phyloP scores from a whole-genome alignment of 148 eudicot species.

The Rhododendron kiyosumense region DNA sequence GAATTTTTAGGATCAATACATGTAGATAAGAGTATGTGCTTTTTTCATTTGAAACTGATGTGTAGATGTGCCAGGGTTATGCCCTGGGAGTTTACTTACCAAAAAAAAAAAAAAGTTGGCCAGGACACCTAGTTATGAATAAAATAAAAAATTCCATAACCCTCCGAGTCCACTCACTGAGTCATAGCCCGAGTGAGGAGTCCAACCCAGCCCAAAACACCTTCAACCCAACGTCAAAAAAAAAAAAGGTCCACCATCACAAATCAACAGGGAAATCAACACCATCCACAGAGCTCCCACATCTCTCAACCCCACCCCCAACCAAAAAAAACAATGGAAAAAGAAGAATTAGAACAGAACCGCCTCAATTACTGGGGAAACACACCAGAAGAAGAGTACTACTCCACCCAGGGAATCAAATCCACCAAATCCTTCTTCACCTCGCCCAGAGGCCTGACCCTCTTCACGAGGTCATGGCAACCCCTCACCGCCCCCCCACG shows the following conservation, averaged over 20 bases:
- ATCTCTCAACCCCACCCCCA: neutral
- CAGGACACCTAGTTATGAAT: too few relatives aligned
- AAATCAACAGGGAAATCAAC: neutral
- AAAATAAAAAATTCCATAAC: neutral
- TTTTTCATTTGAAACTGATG: too few relatives aligned
- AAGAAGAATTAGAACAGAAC: slow-evolving; percentile 13
- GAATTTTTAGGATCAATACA: too few relatives aligned
- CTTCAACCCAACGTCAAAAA: neutral
- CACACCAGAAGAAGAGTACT: slow-evolving; percentile 74
- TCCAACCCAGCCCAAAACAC: neutral
- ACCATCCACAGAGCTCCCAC: neutral
- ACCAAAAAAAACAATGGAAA: slow-evolving; percentile 15
- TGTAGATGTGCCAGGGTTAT: too few relatives aligned
- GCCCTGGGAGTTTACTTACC: too few relatives aligned
- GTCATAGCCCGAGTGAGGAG: neutral
- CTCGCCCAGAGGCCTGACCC: slow-evolving; percentile 51
- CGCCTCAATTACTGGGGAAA: slow-evolving; percentile 65
- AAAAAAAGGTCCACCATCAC: neutral
- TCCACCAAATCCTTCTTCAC: slow-evolving; percentile 53
- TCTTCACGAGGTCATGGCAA: slow-evolving; percentile 85
- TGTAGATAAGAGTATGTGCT: too few relatives aligned
- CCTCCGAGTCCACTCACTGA: neutral
- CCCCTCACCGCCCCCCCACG: slow-evolving; percentile 53
- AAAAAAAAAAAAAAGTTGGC: too few relatives aligned
- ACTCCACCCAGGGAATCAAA: slow-evolving; percentile 55